Conservation (phyloP, 768 basidiomycete species). For the Boletus subparvulus region DNA sequence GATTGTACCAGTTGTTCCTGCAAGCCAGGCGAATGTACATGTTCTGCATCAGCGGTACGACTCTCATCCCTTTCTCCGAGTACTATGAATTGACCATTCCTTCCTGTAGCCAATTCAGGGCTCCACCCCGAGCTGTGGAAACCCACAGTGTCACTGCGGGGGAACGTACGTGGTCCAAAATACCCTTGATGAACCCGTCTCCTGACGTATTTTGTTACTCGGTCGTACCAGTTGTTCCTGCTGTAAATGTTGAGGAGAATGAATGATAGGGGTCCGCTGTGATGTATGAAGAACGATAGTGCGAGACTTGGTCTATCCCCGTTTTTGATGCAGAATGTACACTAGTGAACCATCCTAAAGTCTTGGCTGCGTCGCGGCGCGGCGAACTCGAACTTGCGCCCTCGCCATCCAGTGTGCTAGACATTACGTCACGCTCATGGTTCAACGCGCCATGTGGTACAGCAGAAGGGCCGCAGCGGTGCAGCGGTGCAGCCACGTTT, state of each 20-base stretch:
- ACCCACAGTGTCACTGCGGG: slow-evolving; percentile 18
- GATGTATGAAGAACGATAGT: background rate
- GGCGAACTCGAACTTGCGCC: no score
- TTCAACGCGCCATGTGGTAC: no score
- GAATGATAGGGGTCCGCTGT: background rate
- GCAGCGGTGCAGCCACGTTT: background rate
- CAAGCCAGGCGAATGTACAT: slow-evolving; percentile 14
- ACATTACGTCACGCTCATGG: no score
- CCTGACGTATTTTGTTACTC: background rate
- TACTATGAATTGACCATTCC: background rate
- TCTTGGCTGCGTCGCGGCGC: no score
- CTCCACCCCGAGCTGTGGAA: slow-evolving; percentile 14
- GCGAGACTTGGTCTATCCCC: background rate
- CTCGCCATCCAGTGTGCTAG: no score
- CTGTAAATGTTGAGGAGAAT: slow-evolving; percentile 10
- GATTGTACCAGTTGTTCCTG: slow-evolving; percentile 8
- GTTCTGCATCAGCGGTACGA: background rate
- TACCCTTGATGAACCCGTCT: background rate
- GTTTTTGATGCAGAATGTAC: background rate
- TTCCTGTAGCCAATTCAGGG: slow-evolving; percentile 3
- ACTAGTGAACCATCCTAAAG: no score
- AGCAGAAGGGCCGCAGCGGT: no score
- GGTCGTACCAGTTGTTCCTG: slow-evolving; percentile 7
- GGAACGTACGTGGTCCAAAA: slow-evolving; percentile 6
- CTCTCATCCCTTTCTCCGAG: background rate